Base-by-base conservation (phyloP, 139 green algal genomes). In the Trebouxia sp. region DNA sequence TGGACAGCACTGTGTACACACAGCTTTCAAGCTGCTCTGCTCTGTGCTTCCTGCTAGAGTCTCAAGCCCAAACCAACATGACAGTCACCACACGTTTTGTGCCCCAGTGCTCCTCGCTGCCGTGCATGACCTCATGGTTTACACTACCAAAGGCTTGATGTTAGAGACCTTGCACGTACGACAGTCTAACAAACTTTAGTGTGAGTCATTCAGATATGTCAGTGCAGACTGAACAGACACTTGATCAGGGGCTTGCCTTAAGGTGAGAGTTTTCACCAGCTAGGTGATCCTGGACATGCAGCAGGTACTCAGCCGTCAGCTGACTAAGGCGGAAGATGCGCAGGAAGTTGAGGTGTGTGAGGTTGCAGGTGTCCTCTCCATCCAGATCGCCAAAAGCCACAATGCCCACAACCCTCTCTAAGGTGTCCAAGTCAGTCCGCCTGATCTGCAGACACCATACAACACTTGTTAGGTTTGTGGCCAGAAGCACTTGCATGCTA, bases 281-380 rank as follows among this genome's bases (percentile, higher is more conserved):
- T 8, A 96, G 83, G 67, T 86, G 88, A 67, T 94, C 88, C 79
- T 96, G 92, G 11, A 95, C 91, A 51, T 95, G 90, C 51, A 96
- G 88, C 82, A 96, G 83, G 77, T 96, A 96, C 82, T 95, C 88
- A 10, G 92, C 78, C 26, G 90, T 88, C 70, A 97, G 88, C 91
- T 97, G 93, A 14, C 87, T 82, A 1, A 93, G 85, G 15, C 91
- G 82, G 75, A 94, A 95, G 6, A 95, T 72, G 80, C 79, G 74
- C 50, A 45, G 43, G 51, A 87, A 81, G 62, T 90, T 94, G 38
- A 86, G 70, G 78, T 92, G 84, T 30, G 82, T 92, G n/a, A 96
- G 82, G 65, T 90, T 87, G 47, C 89, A 84, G 0, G 81, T 82
- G 37, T 92, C 89, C 87, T 96, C 91, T 32, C 85, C 90, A 43